Conservation (phyloP, 163 green algal species). For the Trebouxia gelatinosa region DNA sequence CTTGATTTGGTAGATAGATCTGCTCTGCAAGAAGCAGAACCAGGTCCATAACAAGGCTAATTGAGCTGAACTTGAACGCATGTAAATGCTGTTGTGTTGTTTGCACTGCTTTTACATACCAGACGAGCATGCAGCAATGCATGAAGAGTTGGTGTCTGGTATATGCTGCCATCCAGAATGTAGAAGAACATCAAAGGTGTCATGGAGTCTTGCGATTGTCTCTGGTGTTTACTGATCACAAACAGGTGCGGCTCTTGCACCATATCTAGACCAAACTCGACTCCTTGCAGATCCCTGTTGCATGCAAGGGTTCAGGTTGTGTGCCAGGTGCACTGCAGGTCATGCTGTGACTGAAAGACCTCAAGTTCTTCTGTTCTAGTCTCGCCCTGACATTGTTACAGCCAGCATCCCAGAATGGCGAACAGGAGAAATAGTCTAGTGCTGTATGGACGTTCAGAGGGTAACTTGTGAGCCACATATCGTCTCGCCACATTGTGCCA, state of each 20-base stretch:
- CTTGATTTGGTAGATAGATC: slow-evolving; percentile 9
- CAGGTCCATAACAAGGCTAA: background rate
- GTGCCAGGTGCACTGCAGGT: no score
- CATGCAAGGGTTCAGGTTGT: no score
- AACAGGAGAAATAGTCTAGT: slow-evolving; percentile 83
- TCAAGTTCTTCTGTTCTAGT: slow-evolving; percentile 47
- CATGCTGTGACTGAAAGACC: no score
- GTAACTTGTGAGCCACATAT: slow-evolving; percentile 50
- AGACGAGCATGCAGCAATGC: slow-evolving; percentile 60
- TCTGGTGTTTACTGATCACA: slow-evolving; percentile 73
- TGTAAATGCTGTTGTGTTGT: background rate
- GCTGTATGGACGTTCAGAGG: slow-evolving; percentile 56
- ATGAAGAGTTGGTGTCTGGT: slow-evolving; percentile 76
- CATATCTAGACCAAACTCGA: slow-evolving; percentile 74
- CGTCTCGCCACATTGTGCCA: slow-evolving; percentile 50
- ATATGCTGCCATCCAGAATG: slow-evolving; percentile 75
- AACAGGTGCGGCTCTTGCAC: slow-evolving; percentile 80
- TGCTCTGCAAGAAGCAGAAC: background rate
- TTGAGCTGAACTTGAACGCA: background rate
- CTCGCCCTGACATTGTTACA: slow-evolving; percentile 74
- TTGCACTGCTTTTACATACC: slow-evolving; percentile 28
- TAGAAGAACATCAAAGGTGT: slow-evolving; percentile 71
- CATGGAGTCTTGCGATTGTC: slow-evolving; percentile 33
- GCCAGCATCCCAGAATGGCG: slow-evolving; percentile 77
- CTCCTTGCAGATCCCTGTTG: slow-evolving; percentile 52